A percentile compares a stretch with the other conserved stretches of the same genome.
Evolutionary conservation across 331 rosid species (phyloP).

Genomic region (Erythrophleum ivorense): DNA sequence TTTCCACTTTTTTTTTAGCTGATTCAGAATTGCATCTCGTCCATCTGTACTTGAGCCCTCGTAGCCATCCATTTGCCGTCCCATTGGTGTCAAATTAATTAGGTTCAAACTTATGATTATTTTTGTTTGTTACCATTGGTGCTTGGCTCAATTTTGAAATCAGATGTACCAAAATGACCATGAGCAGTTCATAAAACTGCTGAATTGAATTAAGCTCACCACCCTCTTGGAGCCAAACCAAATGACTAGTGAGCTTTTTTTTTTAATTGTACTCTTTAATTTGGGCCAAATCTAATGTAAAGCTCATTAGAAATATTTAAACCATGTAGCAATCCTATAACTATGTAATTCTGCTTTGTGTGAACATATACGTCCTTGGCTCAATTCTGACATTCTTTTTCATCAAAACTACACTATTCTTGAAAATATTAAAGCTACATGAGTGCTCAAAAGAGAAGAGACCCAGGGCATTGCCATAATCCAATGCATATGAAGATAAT

Average conservation of each 20-base stretch:
- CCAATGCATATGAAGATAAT: background rate
- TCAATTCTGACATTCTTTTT: conserved; percentile 2
- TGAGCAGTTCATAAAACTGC: background rate
- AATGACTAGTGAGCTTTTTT: background rate
- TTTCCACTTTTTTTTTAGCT: too few relatives aligned
- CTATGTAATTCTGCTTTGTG: background rate
- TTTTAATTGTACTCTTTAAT: background rate
- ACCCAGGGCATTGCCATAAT: background rate
- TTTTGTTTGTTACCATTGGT: background rate
- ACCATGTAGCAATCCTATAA: conserved; percentile 1
- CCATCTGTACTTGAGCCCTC: too few relatives aligned
- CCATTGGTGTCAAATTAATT: background rate
- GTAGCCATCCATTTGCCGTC: too few relatives aligned
- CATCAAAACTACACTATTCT: background rate
- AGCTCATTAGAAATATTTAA: background rate
- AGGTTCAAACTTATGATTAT: background rate
- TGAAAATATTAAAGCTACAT: background rate
- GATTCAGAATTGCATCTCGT: too few relatives aligned
- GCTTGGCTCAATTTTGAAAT: conserved; percentile 9
- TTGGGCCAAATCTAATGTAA: conserved; percentile 16
- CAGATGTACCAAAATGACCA: background rate
- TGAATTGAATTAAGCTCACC: background rate
- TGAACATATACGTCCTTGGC: background rate
- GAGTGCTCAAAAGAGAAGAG: conserved; percentile 1
- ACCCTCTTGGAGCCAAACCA: background rate